phyloP scores from a whole-genome alignment of 352 stramenopile species.

The Elongisporangium anandrum region DNA sequence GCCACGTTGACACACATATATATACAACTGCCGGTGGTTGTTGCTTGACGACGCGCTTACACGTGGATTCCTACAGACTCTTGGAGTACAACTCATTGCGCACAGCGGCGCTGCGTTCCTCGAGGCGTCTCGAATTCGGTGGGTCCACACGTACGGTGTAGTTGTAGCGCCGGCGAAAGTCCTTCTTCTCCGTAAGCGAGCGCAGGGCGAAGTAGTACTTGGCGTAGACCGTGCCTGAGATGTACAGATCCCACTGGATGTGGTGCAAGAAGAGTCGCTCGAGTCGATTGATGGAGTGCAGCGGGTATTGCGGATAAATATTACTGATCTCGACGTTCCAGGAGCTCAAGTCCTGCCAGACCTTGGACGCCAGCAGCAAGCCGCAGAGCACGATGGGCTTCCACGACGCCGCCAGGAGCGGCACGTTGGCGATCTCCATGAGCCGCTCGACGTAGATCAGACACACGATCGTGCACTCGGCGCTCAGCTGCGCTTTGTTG shows the following conservation, averaged over 20 bases:
- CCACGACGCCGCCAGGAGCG: slow-evolving; percentile 95
- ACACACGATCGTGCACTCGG: slow-evolving; percentile 98
- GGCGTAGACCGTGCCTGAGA: slow-evolving; percentile 92
- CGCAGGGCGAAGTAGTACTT: slow-evolving; percentile 99
- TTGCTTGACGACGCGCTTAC: background rate
- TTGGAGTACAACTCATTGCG: slow-evolving; percentile 83
- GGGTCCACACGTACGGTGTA: slow-evolving; percentile 86
- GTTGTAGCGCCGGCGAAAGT: slow-evolving; percentile 89
- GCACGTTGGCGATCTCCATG: slow-evolving; percentile 96
- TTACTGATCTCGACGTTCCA: slow-evolving; percentile 98
- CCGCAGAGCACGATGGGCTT: slow-evolving; percentile 97
- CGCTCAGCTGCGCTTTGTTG: slow-evolving; percentile 94
- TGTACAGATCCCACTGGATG: slow-evolving; percentile 99
- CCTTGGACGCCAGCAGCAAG: slow-evolving; percentile 97
- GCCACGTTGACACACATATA: background rate
- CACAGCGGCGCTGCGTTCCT: slow-evolving; percentile 80
- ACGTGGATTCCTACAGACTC: slow-evolving; percentile 46
- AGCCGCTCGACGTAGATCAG: slow-evolving; percentile 99
- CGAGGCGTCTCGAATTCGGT: slow-evolving; percentile 81
- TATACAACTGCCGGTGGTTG: background rate
- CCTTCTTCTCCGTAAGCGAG: slow-evolving; percentile 87
- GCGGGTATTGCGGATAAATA: slow-evolving; percentile 98
- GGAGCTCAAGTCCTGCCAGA: slow-evolving; percentile 98
- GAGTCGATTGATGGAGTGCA: slow-evolving; percentile 97
- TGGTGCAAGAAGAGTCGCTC: slow-evolving; percentile 96